phyloP scores from a whole-genome alignment of 805 yeast genomes.

The Yarrowia porcina region DNA sequence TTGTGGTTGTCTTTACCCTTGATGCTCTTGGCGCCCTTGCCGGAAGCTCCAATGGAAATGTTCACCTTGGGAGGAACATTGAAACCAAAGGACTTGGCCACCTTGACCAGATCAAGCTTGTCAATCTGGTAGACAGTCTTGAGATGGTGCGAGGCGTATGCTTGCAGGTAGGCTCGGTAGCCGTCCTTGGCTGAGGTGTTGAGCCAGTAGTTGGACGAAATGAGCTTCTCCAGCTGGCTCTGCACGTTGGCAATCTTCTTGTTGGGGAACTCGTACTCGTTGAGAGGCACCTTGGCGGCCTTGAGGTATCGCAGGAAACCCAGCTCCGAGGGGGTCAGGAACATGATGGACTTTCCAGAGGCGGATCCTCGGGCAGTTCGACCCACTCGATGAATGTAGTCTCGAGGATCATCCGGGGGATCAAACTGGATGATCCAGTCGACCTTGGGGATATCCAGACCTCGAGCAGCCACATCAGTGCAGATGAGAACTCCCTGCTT shows the following conservation, averaged over 20 bases:
- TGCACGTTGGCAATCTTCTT: conserved; percentile 96
- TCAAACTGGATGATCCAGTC: conserved; percentile 99
- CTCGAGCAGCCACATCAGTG: conserved; percentile 99
- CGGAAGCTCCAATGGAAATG: conserved; percentile 91
- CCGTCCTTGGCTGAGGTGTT: conserved; percentile 97
- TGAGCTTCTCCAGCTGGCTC: conserved; percentile 84
- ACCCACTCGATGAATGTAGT: conserved; percentile 97
- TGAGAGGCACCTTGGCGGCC: conserved; percentile 95
- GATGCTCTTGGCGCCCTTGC: conserved; percentile 54
- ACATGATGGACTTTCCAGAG: conserved; percentile 92
- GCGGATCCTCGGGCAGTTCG: conserved; percentile 89
- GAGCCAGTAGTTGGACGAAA: conserved; percentile 87
- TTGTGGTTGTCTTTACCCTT: conserved; percentile 30
- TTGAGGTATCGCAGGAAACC: conserved; percentile 93
- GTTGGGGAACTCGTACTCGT: conserved; percentile 94
- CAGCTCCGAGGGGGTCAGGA: conserved; percentile 86
- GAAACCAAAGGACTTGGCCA: conserved; percentile 94
- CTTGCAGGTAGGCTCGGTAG: conserved; percentile 92
- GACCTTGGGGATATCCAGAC: conserved; percentile 95
- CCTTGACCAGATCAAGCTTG: conserved; percentile 88
- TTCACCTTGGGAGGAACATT: conserved; percentile 92
- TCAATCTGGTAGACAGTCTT: conserved; percentile 96
- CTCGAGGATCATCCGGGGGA: conserved; percentile 99
- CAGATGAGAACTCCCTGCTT: conserved; percentile 89
- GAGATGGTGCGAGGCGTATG: conserved; percentile 93